phyloP scores from a whole-genome alignment of 345 rosid genomes.

The Draba incana region DNA sequence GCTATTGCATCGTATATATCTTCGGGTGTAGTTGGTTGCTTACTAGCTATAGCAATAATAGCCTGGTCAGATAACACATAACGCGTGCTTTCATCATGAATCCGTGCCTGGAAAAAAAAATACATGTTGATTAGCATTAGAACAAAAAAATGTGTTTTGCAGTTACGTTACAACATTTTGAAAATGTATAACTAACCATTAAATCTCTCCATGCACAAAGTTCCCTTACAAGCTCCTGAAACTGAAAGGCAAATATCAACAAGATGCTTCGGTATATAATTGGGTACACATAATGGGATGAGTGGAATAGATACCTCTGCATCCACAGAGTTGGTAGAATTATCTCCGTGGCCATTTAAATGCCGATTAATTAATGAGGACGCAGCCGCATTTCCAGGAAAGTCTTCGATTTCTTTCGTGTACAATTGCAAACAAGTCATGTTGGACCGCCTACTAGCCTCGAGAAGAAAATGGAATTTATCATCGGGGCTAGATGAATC shows the following conservation, averaged over 20 bases:
- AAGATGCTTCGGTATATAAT: conserved; percentile 1
- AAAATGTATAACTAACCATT: conserved; percentile 61
- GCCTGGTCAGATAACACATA: conserved; percentile 85
- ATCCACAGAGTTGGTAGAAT: conserved; percentile 48
- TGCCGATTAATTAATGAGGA: conserved; percentile 75
- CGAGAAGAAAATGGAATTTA: conserved; percentile 66
- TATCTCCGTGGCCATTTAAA: conserved; percentile 56
- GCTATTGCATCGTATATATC: conserved; percentile 55
- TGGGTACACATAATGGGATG: neutral
- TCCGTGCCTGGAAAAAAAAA: conserved; percentile 62
- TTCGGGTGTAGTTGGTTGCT: conserved; percentile 48
- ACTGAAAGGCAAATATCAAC: conserved; percentile 39
- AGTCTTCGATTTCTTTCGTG: conserved; percentile 74
- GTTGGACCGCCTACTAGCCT: conserved; percentile 92
- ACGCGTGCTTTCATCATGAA: conserved; percentile 92
- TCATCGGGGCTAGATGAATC: conserved; percentile 66
- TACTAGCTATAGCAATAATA: conserved; percentile 62
- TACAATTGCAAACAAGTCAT: conserved; percentile 77
- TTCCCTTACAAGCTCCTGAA: conserved; percentile 78
- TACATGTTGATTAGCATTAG: conserved; percentile 2
- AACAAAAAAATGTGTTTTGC: neutral
- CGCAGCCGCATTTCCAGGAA: conserved; percentile 81
- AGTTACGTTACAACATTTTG: neutral
- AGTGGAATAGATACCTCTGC: conserved; percentile 54
- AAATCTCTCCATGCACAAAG: conserved; percentile 93